A percentile compares a stretch with the other conserved stretches of the same genome.
phyloP scores from a whole-genome alignment of 352 stramenopile genomes.

The Aphanomyces astaci region DNA sequence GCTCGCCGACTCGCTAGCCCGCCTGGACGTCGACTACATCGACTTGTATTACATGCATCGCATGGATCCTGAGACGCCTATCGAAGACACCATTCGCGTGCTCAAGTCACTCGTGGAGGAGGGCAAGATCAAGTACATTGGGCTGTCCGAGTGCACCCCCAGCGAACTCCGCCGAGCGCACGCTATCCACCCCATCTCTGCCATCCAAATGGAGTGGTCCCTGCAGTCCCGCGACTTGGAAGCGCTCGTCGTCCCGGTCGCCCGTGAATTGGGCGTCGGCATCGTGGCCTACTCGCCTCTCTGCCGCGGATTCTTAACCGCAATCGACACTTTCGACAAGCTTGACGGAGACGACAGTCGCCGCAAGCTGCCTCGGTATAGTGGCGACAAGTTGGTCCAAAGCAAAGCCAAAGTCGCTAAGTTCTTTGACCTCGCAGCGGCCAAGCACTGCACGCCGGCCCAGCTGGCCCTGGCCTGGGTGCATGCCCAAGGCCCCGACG shows the following conservation, averaged over 20 bases:
- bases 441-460: conserved; percentile 26
- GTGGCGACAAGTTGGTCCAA: not conserved
- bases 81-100: conserved; percentile 50
- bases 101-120: conserved; percentile 25
- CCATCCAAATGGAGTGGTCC: conserved; percentile 28
- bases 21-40: conserved; percentile 49
- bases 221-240: conserved; percentile 22
- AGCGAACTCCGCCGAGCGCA: conserved; percentile 25
- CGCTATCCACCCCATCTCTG: conserved; percentile 26
- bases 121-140: conserved; percentile 28
- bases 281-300: conserved; percentile 28
- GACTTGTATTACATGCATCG: conserved; percentile 68
- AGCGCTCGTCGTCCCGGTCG: conserved; percentile 16
- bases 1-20: conserved; percentile 49
- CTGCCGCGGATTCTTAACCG: conserved; percentile 20
- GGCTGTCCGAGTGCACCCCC: conserved; percentile 24
- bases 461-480: conserved; percentile 31
- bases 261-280: conserved; percentile 23
- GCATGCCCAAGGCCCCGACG: conserved; percentile 25
- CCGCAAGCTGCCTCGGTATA: not conserved
- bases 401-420: conserved; percentile 10
- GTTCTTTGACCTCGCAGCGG: conserved; percentile 21
- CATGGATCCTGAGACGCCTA: conserved; percentile 46
- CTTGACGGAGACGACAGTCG: conserved; percentile 8
- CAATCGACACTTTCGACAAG: conserved; percentile 9